Evolutionary conservation across 192 early-diverging fungal species (phyloP).

Genomic region (Entomortierella parvispora): DNA sequence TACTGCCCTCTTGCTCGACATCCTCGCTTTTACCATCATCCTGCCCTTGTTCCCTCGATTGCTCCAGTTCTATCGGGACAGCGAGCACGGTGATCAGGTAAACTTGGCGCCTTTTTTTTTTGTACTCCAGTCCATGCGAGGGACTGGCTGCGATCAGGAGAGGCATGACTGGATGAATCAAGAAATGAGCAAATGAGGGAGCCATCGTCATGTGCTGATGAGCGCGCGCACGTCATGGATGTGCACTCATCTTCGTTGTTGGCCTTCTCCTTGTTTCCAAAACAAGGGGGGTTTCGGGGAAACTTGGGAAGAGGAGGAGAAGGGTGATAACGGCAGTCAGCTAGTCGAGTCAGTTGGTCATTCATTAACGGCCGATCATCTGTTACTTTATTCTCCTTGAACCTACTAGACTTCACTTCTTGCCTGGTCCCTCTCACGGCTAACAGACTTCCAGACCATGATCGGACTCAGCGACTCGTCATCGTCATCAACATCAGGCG

Average conservation of each 20-base stretch:
- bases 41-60: constrained; percentile 93
- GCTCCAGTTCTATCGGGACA: constrained; percentile 84
- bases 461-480: constrained; percentile 36
- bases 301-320: background rate
- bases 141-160: background rate
- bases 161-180: background rate
- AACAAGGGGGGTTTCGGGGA: background rate
- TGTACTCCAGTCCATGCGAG: background rate
- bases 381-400: background rate
- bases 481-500: background rate
- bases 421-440: constrained; percentile 42
- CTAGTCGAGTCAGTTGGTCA: too few relatives aligned
- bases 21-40: constrained; percentile 98
- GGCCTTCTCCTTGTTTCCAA: background rate
- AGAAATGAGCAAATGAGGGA: too few relatives aligned
- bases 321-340: too few relatives aligned
- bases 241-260: too few relatives aligned
- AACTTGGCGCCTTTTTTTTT: background rate
- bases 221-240: too few relatives aligned
- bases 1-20: constrained; percentile 89
- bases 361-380: too few relatives aligned
- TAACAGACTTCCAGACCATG: constrained; percentile 39
- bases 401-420: constrained; percentile 42
- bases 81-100: constrained; percentile 71
- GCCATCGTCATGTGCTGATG: too few relatives aligned